Evolutionary conservation across 2,329 filamentous ascomycete species (phyloP), one percentile per base, ranked within the genome.

Genomic region (Epichloe baconii): DNA sequence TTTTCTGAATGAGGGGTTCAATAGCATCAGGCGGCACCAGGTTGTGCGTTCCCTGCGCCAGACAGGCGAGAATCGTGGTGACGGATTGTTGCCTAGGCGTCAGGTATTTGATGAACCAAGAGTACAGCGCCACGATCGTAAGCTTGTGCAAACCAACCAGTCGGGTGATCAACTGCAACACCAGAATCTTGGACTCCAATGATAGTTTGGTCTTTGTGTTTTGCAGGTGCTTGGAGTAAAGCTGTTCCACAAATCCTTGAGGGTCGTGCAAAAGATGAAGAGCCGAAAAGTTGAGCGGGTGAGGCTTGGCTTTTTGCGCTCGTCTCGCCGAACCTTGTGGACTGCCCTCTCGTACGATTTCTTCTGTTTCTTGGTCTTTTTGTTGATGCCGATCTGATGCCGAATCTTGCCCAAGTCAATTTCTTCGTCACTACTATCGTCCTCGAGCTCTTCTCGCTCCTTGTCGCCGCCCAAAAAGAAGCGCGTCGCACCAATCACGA

Each of bases 391-490:
- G 31, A 82, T 78, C 67, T 93, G 86, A 67, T 96, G 90, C 64
- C 85, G 84, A 52, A 97, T 70, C 66, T 87, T 86, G 53, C 77
- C 80, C 58, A 98, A 78, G 64, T 97, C 89, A 15, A 80, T 71
- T 1, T 82, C 79, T 42, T 94, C 88, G 57, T 88, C 86, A 62
- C 86, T 90, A 67, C 82, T 88, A 56, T 94, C 88, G 55, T 97
- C 91, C 51, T 94, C 88, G 48, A 88, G 75, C 60, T 96, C 91
- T 66, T 98, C 93, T 58, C 90, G 81, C 69, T 97, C 93, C 67
- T 95, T 91, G 66, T 98, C 93, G 36, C 90, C 90, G 23, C 93
- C 93, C 1, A 98, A 72, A 98, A 98, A 98, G 74, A 97, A 98
- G 23, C 88, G 80, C 14, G 94, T 87, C 44, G 88, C 90, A 15